Evolutionary conservation across 495 filamentous ascomycete genomes (phyloP), one percentile per base, ranked within the genome.

Genomic region (Daldinia grandis): DNA sequence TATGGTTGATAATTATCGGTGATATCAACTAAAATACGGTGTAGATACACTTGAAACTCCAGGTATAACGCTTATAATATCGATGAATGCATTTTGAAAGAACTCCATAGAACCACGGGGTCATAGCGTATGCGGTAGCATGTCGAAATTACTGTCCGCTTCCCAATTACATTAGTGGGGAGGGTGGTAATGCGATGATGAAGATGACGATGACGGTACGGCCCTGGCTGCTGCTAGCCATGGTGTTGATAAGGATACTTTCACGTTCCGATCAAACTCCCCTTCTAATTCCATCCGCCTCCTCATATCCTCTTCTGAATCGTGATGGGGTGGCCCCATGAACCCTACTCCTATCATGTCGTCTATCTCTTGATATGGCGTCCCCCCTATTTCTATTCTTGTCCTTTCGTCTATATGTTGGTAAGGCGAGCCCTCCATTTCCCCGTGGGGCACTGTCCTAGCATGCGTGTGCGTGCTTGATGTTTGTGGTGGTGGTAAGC

Each of bases 251-350:
- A 68, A 61, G 0, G 64, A 59, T 14, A 72, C 69, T 54, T 72
- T 72, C 1, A 72, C 69, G 33, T 62, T 72, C 27, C 69, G 69
- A 25, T 72, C 69, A 30, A 64, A 68, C 57, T 72, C 69, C 21
- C 69, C 69, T 64, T 72, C 64, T 54, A 72, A 37, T 47, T 72
- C 69, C 60, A 38, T 68, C 25, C 64, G 63, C 30, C 54, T 68
- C 37, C 60, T 68, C 1, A 15, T 37, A n/a, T 60, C 64, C 28
- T 63, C 68, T 24, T 66, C 69, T 21, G 60, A 61, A 51, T 54
- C 50, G 30, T 17, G 40, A 12, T 38, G 54, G 12, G 57, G 38
- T 19, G 33, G 0, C 0, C 19, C 44, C 27, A 19, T 27, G 3
- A 21, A 5, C 12, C 42, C 63, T 21, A 21, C 19, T 10, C 63